These are phyloP conservation scores for Agrocybe praecox DNA, from an alignment of 768 basidiomycete genomes.

Conservation along the genomic window DNA sequence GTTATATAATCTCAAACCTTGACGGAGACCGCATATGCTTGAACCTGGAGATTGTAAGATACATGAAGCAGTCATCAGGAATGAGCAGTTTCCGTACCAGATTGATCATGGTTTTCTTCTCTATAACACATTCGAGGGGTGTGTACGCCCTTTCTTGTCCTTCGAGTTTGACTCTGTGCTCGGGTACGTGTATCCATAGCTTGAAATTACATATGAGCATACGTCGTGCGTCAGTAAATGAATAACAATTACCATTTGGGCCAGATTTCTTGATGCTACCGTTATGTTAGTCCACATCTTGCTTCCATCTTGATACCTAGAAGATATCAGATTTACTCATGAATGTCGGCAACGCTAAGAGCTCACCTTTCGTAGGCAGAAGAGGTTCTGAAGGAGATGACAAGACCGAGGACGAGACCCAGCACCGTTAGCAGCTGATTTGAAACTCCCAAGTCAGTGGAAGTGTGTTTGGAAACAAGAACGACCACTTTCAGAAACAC, in stretches of 20 bases:
- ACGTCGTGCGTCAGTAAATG: neutral
- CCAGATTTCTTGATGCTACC: conserved; percentile 59
- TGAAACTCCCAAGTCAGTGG: conserved; percentile 49
- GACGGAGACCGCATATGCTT: conserved; percentile 68
- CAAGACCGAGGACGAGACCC: conserved; percentile 73
- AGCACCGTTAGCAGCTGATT: conserved; percentile 66
- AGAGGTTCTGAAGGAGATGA: conserved; percentile 73
- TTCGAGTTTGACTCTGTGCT: conserved; percentile 36
- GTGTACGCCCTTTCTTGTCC: conserved; percentile 22
- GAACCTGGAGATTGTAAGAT: conserved; percentile 42
- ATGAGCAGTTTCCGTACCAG: conserved; percentile 37
- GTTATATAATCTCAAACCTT: conserved; percentile 42
- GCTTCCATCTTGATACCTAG: conserved; percentile 67
- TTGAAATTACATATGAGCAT: conserved; percentile 10
- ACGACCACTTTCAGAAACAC: conserved; percentile 49
- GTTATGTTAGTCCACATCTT: conserved; percentile 72
- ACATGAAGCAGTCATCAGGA: neutral
- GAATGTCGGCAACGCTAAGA: neutral
- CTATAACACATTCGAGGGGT: conserved; percentile 55
- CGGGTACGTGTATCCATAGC: conserved; percentile 62
- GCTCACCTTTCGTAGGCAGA: conserved; percentile 68
- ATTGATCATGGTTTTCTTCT: conserved; percentile 78
- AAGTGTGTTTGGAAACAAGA: conserved; percentile 51
- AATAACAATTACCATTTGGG: conserved; percentile 44
- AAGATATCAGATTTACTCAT: neutral